phyloP scores from a whole-genome alignment of 2,329 filamentous ascomycete species.

The Aspergillus sp. region DNA sequence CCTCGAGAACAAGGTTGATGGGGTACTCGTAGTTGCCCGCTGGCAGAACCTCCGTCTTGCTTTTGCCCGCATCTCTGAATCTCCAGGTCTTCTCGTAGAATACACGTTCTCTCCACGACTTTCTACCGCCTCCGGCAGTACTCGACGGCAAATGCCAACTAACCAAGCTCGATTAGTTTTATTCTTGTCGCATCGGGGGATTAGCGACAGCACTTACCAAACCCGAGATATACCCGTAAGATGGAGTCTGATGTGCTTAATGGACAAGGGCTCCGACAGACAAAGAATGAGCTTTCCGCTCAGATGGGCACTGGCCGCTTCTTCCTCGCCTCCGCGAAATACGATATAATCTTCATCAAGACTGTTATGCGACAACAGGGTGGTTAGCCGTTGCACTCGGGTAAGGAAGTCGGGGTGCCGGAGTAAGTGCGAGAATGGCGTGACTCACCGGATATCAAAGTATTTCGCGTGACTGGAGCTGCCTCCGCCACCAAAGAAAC shows the following conservation, averaged over 20 bases:
- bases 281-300: constrained; percentile 75
- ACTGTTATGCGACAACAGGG: constrained; percentile 44
- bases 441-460: constrained; percentile 51
- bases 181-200: not conserved
- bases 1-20: constrained; percentile 73
- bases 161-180: constrained; percentile 3
- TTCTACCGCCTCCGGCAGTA: constrained; percentile 39
- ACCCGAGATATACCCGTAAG: constrained; percentile 70
- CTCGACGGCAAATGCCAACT: constrained; percentile 42
- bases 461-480: constrained; percentile 51
- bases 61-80: constrained; percentile 59
- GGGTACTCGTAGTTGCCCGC: constrained; percentile 83
- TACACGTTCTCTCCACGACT: constrained; percentile 45
- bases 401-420: constrained; percentile 13
- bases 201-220: constrained; percentile 56
- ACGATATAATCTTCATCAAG: constrained; percentile 79
- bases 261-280: constrained; percentile 66
- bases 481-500: constrained; percentile 46
- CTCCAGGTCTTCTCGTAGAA: constrained; percentile 73
- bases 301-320: constrained; percentile 73
- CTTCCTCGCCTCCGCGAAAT: constrained; percentile 72
- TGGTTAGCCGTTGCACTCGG: constrained; percentile 23
- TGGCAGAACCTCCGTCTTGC: constrained; percentile 58
- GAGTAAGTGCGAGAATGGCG: constrained; percentile 13
- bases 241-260: constrained; percentile 73